Conservation (phyloP, 352 stramenopile genomes). For the Globisporangium perplexum region DNA sequence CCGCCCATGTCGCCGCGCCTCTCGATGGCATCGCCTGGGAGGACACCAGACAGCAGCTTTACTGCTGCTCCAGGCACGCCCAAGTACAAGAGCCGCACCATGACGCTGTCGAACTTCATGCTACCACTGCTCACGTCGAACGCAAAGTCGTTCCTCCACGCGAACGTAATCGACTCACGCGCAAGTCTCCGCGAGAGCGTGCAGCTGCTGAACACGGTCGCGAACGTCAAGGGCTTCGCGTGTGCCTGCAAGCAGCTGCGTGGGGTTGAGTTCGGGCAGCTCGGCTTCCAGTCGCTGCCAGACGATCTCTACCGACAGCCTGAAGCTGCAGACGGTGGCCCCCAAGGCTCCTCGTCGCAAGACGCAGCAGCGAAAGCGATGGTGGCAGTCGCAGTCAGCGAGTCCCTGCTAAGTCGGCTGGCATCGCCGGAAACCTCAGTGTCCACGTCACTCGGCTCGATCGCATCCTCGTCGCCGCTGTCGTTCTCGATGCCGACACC, state of each 20-base stretch:
- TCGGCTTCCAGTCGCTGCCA: conserved; percentile 37
- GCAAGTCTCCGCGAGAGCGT: conserved; percentile 56
- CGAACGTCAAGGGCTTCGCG: conserved; percentile 47
- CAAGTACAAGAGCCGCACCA: conserved; percentile 14
- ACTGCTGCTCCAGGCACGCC: neutral
- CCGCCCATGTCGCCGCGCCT: conserved; percentile 10
- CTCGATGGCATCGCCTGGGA: neutral
- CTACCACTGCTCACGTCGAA: conserved; percentile 54
- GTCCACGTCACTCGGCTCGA: conserved; percentile 4
- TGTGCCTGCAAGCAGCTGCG: conserved; percentile 49
- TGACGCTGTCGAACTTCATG: conserved; percentile 56
- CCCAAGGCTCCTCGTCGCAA: neutral
- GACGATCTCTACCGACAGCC: conserved; percentile 12
- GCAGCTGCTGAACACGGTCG: conserved; percentile 54
- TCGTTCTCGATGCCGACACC: neutral
- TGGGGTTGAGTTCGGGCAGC: conserved; percentile 38
- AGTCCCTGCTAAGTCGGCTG: conserved; percentile 31
- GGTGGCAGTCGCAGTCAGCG: conserved; percentile 19
- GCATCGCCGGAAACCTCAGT: conserved; percentile 9
- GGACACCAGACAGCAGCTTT: neutral
- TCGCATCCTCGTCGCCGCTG: neutral
- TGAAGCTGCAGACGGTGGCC: neutral
- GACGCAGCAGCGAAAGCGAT: conserved; percentile 17
- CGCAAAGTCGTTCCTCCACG: conserved; percentile 56
- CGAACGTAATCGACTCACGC: conserved; percentile 65